A percentile compares a stretch with the other conserved stretches of the same genome.
These are phyloP conservation scores for Aphanomyces stellatus DNA, from an alignment of 352 stramenopile species.

Conservation along the genomic window DNA sequence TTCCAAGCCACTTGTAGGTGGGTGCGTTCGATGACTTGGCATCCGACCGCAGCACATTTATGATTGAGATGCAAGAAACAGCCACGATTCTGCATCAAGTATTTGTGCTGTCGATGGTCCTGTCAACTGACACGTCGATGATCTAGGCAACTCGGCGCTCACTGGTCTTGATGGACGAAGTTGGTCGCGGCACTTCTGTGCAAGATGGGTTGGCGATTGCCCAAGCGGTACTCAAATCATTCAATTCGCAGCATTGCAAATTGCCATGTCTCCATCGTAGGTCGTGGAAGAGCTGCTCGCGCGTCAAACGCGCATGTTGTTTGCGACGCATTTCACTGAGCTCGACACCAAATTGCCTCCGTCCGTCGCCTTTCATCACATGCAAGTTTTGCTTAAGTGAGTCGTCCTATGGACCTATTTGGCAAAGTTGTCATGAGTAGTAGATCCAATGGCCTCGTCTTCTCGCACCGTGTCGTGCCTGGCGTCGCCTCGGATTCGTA, in stretches of 20 bases:
- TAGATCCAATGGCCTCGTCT: constrained; percentile 38
- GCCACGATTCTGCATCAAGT: constrained; percentile 55
- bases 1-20: constrained; percentile 21
- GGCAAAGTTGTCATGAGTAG: too few relatives aligned
- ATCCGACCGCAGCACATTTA: constrained; percentile 74
- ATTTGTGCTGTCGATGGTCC: background rate
- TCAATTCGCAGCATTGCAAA: background rate
- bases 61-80: constrained; percentile 85
- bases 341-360: constrained; percentile 30
- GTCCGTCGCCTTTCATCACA: constrained; percentile 49
- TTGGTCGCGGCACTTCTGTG: constrained; percentile 71
- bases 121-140: too few relatives aligned
- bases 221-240: constrained; percentile 33
- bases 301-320: constrained; percentile 53
- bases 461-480: constrained; percentile 66
- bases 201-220: constrained; percentile 75
- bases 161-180: constrained; percentile 86
- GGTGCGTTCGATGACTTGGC: constrained; percentile 74
- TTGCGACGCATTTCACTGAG: constrained; percentile 80
- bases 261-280: background rate
- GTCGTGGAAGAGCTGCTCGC: constrained; percentile 50
- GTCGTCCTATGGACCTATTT: background rate
- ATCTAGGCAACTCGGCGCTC: constrained; percentile 43
- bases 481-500: constrained; percentile 67
- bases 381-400: constrained; percentile 41